Evolutionary conservation across 805 yeast species (phyloP).

Genomic region (Saturnispora gosingensis): DNA sequence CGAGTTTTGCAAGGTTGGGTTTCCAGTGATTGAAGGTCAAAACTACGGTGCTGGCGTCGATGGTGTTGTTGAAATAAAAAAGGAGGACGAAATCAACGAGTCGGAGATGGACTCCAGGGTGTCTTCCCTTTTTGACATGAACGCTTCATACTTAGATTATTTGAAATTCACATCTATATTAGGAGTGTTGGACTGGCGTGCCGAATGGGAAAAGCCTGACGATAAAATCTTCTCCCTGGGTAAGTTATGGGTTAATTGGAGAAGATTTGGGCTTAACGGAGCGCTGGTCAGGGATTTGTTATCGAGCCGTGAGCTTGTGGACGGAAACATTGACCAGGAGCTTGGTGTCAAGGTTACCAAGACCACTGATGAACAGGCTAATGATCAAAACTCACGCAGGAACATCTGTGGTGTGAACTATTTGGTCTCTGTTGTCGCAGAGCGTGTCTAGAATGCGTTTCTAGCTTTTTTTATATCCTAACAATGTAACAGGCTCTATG

Average conservation of each 20-base stretch:
- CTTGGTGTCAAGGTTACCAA: constrained; percentile 4
- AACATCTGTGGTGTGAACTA: constrained; percentile 9
- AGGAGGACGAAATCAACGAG: background rate
- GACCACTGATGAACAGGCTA: background rate
- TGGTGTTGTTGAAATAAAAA: background rate
- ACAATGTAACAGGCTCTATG: background rate
- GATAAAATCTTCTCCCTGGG: constrained; percentile 16
- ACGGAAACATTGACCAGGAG: constrained; percentile 6
- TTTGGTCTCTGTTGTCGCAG: constrained; percentile 9
- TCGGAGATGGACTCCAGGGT: constrained; percentile 23
- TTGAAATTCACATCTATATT: constrained; percentile 11
- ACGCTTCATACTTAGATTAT: constrained; percentile 24
- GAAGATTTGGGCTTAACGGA: constrained; percentile 22
- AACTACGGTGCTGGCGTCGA: constrained; percentile 5
- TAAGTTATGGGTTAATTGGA: constrained; percentile 27
- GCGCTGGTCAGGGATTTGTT: constrained; percentile 9
- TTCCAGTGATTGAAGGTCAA: constrained; percentile 16
- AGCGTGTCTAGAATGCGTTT: constrained; percentile 3
- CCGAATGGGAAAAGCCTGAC: background rate
- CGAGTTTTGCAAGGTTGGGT: constrained; percentile 19
- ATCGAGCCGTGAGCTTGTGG: background rate
- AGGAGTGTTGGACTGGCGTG: constrained; percentile 10
- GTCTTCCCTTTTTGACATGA: constrained; percentile 25
- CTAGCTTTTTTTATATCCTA: background rate
- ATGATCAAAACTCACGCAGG: background rate